A percentile compares a stretch with the other conserved stretches of the same genome.
These are phyloP conservation scores for Boechera retrofracta DNA, from an alignment of 345 rosid species.

Conservation along the genomic window DNA sequence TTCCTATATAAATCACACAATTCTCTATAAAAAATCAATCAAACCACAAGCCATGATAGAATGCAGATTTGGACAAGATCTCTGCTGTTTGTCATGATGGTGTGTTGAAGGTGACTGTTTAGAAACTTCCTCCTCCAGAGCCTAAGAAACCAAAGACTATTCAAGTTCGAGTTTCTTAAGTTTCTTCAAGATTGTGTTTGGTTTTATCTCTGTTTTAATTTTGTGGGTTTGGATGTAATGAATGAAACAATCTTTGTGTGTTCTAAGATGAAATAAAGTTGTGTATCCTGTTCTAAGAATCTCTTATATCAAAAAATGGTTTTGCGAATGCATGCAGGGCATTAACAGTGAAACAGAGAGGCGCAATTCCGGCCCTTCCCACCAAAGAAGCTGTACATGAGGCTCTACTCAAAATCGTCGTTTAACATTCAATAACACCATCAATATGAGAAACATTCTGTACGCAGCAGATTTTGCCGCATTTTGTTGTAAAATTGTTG, in stretches of 20 bases:
- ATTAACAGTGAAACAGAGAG: conserved; percentile 85
- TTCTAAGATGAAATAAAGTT: too few species aligned
- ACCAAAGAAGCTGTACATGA: conserved; percentile 69
- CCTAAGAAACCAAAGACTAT: conserved; percentile 75
- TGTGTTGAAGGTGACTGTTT: conserved; percentile 71
- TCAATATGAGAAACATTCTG: too few species aligned
- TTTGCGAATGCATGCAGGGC: conserved; percentile 97
- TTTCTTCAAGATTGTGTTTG: neutral
- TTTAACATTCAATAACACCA: conserved; percentile 28
- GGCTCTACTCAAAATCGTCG: conserved; percentile 54
- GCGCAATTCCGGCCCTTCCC: conserved; percentile 94
- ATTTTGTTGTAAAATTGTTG: too few species aligned
- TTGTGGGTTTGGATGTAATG: neutral
- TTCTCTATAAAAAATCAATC: neutral
- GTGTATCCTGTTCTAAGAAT: too few species aligned
- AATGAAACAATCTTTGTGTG: neutral
- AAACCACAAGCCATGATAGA: conserved; percentile 43
- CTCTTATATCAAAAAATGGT: too few species aligned
- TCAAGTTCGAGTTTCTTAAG: conserved; percentile 69
- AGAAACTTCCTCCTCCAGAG: conserved; percentile 83
- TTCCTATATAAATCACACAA: conserved; percentile 4
- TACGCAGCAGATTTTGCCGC: too few species aligned
- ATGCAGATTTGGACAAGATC: conserved; percentile 62
- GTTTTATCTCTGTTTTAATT: neutral
- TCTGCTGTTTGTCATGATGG: conserved; percentile 74